Conservation (phyloP, 257 asterid species). For the Echites panduratus region DNA sequence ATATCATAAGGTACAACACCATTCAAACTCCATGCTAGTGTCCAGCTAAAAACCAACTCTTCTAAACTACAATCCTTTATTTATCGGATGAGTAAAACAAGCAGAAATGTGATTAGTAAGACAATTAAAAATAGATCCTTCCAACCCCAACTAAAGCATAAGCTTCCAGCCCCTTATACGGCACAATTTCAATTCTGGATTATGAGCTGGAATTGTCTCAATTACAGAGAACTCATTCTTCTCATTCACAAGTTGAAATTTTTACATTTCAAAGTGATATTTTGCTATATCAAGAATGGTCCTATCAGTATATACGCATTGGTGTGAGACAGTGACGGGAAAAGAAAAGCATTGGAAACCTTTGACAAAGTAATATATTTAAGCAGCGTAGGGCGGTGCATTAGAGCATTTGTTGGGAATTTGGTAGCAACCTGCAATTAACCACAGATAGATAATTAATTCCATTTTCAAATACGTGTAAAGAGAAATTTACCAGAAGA, state of each 20-base stretch:
- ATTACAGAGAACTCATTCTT: neutral
- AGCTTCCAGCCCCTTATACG: neutral
- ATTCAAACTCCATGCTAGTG: neutral
- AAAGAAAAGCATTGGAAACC: slow-evolving; percentile 35
- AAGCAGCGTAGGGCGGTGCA: slow-evolving; percentile 70
- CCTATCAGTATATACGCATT: neutral
- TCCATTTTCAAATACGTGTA: neutral
- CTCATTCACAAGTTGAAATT: neutral
- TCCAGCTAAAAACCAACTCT: neutral
- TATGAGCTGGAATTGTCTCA: neutral
- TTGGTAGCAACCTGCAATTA: slow-evolving; percentile 70
- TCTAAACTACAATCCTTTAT: neutral
- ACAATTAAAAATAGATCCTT: neutral
- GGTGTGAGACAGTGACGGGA: no score
- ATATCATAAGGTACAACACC: neutral
- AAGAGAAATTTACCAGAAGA: neutral
- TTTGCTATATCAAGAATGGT: neutral
- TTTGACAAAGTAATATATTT: slow-evolving; percentile 52
- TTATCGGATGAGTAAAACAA: neutral
- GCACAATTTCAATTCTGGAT: neutral
- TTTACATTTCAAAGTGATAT: neutral
- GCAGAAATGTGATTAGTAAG: neutral
- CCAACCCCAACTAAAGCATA: neutral
- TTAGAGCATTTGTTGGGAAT: slow-evolving; percentile 76
- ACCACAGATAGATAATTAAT: neutral